Evolutionary conservation across 1,139 yeast genomes (phyloP), one percentile per base, ranked within the genome.

Genomic region (Lodderomyces orthopsilosis): DNA sequence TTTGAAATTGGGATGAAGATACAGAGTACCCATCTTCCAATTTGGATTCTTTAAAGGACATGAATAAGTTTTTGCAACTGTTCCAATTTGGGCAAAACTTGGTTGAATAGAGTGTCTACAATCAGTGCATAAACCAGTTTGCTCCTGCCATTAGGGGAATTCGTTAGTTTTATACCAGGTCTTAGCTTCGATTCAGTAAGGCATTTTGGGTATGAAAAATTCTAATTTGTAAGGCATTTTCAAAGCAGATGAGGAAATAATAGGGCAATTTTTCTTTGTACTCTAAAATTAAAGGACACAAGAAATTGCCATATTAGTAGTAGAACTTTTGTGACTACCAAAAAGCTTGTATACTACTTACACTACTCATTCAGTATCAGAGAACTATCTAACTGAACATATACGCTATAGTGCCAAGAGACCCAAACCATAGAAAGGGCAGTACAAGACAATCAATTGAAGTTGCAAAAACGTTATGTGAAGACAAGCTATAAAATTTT

Each of bases 71-170:
- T 37, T 32, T 41, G 35, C 38, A 35, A 36, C 40, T 35, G 18
- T 14, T 39, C 17, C 18, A 23, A 14, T 36, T 8, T 24, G 35
- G 17, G 27, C n/a, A 17, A 17, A 18, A n/a, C n/a, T 10, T 9
- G n/a, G 35, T 10, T 24, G n/a, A 13, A n/a, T n/a, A n/a, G 32
- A 27, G n/a, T n/a, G n/a, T 6, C 32, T 27, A 13, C 15, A n/a
- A 27, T n/a, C 15, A 38, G 28, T 38, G 32, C 34, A 22, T 41
- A 18, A 18, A 19, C 21, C 26, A 21, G 46, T 40, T 36, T 17
- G 36, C 48, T 37, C 48, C 46, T 46, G 35, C 48, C 48, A 43
- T 46, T 46, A 44, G 37, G 22, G 43, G 47, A 44, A 41, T 14
- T 35, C 17, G 6, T 22, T 5, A 9, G 18, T 21, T 34, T 34